Base-by-base conservation (phyloP, 805 yeast species). In the Kodamaea lidongshanica region DNA sequence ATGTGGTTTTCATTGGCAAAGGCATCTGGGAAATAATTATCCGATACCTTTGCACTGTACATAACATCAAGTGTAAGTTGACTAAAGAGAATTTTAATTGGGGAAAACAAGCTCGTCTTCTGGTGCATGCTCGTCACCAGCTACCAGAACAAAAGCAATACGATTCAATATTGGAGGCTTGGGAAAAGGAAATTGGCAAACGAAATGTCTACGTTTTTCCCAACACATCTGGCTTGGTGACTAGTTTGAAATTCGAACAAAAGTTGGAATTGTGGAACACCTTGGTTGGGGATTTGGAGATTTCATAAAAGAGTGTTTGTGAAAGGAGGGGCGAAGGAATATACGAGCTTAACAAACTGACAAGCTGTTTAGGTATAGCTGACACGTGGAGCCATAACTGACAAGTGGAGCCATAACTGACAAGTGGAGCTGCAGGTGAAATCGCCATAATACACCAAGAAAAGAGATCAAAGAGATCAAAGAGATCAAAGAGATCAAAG, bases 211-310 rank as follows among this genome's bases (percentile, higher is more conserved):
- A 65, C 50, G 86, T 81, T 5, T 66, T 79, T 16, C 87, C 88
- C 3, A 77, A 77, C 25, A 79, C 88, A 0, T 78, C 86, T 4
- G 89, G 89, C 2, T 52, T 82, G 6, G 88, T 78, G 6, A 67
- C 79, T 7, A 54, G 52, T 39, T 55, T 75, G 45, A 54, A 62
- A 16, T 58, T 56, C 33, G 56, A 52, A 0, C 65, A 61, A 22
- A 76, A 76, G 44, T 44, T 72, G 29, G 42, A 34, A 4, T 39
- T 68, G 11, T 79, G 86, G 86, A 42, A 45, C 9, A 50, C 50
- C 8, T 41, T 79, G 32, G 46, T 48, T 4, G 37, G 32, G 11
- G 55, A 47, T 27, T 38, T 56, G 9, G 22, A 16, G 11, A 17
- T n/a, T n/a, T n/a, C n/a, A n/a, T n/a, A n/a, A n/a, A n/a, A n/a